Percentiles rank a stretch among this genome's conserved stretches.
phyloP scores from a whole-genome alignment of 2,329 filamentous ascomycete species.

The Colletotrichum sp. region DNA sequence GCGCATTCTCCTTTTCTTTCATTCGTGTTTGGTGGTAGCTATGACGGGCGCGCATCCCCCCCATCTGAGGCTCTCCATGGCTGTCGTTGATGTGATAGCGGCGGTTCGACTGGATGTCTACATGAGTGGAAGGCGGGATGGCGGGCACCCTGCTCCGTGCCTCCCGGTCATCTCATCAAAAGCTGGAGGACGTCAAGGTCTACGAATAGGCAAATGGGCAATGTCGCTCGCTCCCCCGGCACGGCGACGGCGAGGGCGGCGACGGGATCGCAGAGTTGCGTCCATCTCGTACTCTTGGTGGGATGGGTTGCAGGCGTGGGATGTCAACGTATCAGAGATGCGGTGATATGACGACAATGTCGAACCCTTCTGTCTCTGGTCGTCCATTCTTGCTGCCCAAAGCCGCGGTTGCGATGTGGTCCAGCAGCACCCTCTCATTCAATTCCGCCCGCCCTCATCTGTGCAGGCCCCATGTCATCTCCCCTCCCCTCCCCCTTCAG shows the following conservation, averaged over 20 bases:
- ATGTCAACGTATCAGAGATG: constrained; percentile 6
- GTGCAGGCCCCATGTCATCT: constrained; percentile 10
- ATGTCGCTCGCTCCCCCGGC: not conserved
- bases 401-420: constrained; percentile 13
- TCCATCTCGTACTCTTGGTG: not conserved
- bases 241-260: not conserved
- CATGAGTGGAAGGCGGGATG: not conserved
- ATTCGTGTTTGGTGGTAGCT: not conserved
- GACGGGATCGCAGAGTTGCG: not conserved
- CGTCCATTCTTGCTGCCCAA: constrained; percentile 13
- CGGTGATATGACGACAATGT: constrained; percentile 17
- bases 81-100: not conserved
- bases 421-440: constrained; percentile 16
- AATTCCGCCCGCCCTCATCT: constrained; percentile 11
- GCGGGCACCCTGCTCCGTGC: not conserved
- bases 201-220: not conserved
- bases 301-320: not conserved
- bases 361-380: constrained; percentile 2
- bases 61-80: not conserved
- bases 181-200: not conserved
- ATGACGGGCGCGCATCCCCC: not conserved
- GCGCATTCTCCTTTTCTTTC: not conserved
- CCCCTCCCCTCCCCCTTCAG: not conserved
- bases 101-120: not conserved
- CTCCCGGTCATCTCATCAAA: not conserved